Conservation (phyloP, 208 protist genomes). For the Leishmania gerbilli region DNA sequence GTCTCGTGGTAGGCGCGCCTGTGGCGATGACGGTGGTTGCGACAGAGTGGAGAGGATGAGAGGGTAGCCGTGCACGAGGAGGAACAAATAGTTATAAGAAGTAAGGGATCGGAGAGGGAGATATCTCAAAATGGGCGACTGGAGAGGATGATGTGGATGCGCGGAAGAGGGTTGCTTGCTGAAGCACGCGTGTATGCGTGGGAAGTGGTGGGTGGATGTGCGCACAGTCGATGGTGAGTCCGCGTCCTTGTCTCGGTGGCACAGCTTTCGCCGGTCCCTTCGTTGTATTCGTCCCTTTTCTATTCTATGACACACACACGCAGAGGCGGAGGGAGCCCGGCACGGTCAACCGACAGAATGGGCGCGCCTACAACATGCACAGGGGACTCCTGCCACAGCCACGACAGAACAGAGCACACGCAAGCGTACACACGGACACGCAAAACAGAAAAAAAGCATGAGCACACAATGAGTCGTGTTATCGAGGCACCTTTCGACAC, state of each 20-base stretch:
- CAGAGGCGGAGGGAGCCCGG: not conserved
- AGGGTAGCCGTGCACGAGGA: not conserved
- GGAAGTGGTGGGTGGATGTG: not conserved
- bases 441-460: not conserved
- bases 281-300: not conserved
- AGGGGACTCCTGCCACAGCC: too few relatives aligned
- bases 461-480: not conserved
- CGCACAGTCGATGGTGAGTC: not conserved
- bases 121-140: not conserved
- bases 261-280: too few relatives aligned
- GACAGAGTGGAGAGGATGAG: not conserved
- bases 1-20: not conserved
- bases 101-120: not conserved
- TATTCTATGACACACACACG: not conserved
- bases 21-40: not conserved
- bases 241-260: not conserved
- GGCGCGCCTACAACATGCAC: too few relatives aligned
- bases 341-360: too few relatives aligned
- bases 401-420: not conserved
- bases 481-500: not conserved
- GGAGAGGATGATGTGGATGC: not conserved
- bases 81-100: not conserved
- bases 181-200: not conserved
- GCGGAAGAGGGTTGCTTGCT: not conserved
- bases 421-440: not conserved